Conservation (phyloP, 2,329 filamentous ascomycete species). For the Cladosporium halotolerans region DNA sequence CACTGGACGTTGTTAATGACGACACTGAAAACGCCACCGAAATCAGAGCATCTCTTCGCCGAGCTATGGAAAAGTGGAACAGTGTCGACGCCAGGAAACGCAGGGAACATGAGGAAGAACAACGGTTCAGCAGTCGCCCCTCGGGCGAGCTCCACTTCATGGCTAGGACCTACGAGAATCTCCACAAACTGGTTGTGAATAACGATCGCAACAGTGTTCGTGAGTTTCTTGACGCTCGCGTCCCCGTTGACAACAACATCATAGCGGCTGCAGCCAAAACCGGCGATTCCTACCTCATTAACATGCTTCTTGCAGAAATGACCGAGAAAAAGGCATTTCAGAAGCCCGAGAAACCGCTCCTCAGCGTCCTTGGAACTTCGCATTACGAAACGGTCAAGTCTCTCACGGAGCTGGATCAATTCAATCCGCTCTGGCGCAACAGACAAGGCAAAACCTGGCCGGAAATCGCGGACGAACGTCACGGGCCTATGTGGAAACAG, state of each 20-base stretch:
- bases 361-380: slow-evolving; percentile 83
- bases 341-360: slow-evolving; percentile 84
- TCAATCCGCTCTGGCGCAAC: slow-evolving; percentile 71
- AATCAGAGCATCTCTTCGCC: slow-evolving; percentile 46
- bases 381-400: slow-evolving; percentile 75
- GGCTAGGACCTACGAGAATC: slow-evolving; percentile 43
- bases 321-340: slow-evolving; percentile 53
- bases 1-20: slow-evolving; percentile 72
- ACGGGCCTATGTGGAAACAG: slow-evolving; percentile 83
- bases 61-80: slow-evolving; percentile 42
- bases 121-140: slow-evolving; percentile 33
- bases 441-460: slow-evolving; percentile 75
- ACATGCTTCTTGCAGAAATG: slow-evolving; percentile 54
- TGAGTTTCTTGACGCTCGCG: slow-evolving; percentile 40
- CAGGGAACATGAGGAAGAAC: slow-evolving; percentile 48
- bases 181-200: slow-evolving; percentile 43
- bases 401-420: slow-evolving; percentile 43
- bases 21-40: slow-evolving; percentile 74
- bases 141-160: slow-evolving; percentile 43
- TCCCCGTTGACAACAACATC: slow-evolving; percentile 64
- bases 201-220: slow-evolving; percentile 44
- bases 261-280: slow-evolving; percentile 88
- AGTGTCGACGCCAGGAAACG: slow-evolving; percentile 36
- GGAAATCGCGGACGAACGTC: slow-evolving; percentile 75
- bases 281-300: slow-evolving; percentile 81